Conservation (phyloP, 768 basidiomycete genomes). For the Plicaturopsis crispa region DNA sequence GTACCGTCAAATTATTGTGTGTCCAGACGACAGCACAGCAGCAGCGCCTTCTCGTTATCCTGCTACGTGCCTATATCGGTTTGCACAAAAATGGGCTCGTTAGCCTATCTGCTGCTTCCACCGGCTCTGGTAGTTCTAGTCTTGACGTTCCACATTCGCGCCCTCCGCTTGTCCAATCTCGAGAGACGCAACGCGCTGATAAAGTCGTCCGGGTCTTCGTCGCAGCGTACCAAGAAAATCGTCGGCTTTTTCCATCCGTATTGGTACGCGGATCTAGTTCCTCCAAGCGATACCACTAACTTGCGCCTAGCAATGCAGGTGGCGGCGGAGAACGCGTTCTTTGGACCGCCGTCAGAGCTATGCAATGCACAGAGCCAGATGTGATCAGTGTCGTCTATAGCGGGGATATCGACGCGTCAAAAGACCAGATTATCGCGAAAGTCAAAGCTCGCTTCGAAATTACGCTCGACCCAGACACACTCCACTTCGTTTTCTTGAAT, state of each 20-base stretch:
- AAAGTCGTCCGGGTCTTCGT: neutral
- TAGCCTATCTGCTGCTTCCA: too few species aligned
- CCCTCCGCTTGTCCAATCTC: neutral
- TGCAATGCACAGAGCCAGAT: constrained; percentile 62
- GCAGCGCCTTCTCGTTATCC: too few species aligned
- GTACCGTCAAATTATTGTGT: too few species aligned
- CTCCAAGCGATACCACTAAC: constrained; percentile 1
- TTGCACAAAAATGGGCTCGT: too few species aligned
- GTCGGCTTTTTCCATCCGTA: constrained; percentile 95
- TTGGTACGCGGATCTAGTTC: constrained; percentile 48
- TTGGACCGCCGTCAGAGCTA: constrained; percentile 79
- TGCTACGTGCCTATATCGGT: too few species aligned
- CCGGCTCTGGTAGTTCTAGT: too few species aligned
- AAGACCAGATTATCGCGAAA: constrained; percentile 73
- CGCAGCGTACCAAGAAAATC: constrained; percentile 21
- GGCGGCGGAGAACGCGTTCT: constrained; percentile 95
- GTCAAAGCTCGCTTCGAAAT: constrained; percentile 87
- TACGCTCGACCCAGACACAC: constrained; percentile 46
- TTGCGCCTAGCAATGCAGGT: constrained; percentile 71
- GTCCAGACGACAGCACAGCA: too few species aligned
- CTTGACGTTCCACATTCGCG: constrained; percentile 1
- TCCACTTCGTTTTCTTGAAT: constrained; percentile 79
- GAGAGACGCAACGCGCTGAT: neutral
- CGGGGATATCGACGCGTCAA: constrained; percentile 76
- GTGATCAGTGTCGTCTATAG: constrained; percentile 79